Evolutionary conservation across 2,329 filamentous ascomycete species (phyloP), one percentile per base, ranked within the genome.

Genomic region (Epichloe hybrida): DNA sequence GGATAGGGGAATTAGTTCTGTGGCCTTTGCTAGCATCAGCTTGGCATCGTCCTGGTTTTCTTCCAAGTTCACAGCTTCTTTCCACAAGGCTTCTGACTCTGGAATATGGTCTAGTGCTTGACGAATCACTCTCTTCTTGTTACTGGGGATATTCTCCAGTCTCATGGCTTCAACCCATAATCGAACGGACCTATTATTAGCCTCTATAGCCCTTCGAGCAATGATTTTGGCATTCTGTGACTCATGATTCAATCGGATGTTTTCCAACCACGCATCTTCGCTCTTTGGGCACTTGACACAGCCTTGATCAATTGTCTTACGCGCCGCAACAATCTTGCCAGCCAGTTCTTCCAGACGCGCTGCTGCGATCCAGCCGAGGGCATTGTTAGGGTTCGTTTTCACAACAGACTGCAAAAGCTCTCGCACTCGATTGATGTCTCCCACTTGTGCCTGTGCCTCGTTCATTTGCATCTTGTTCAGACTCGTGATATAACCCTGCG

Each of bases 101-200:
- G 90, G 90, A 40, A 96, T 86, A 61, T 95, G 84, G 60, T 97
- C 88, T 43, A 98, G 75, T 0, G 93, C 94, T 62, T 94, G 87
- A 50, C 90, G 80, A 36, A 96, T 81, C 7, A 98, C 93, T 62
- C 89, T 83, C 70, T 97, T 97, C 69, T 94, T 95, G 11, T 88
- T 87, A 53, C 84, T 79, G 1, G 81, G 71, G 46, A 95, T 85
- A 7, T 81, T 81, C 66, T 98, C 93, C 23, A 98, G 71, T 56
- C 88, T 87, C 82, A 96, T 96, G 1, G 93, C 94, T 64, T 95
- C 90, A 5, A 95, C 83, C 93, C 93, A 98, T 8, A 98, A 72
- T 56, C 84, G 79, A 9, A 95, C 90, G 0, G 90, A 95, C 51
- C 83, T 80, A 54, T 88, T 84, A 58, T 97, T 97, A 49, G 88